Base-by-base conservation (phyloP, 495 filamentous ascomycete species). In the Lasiosphaeriaceae sp. region DNA sequence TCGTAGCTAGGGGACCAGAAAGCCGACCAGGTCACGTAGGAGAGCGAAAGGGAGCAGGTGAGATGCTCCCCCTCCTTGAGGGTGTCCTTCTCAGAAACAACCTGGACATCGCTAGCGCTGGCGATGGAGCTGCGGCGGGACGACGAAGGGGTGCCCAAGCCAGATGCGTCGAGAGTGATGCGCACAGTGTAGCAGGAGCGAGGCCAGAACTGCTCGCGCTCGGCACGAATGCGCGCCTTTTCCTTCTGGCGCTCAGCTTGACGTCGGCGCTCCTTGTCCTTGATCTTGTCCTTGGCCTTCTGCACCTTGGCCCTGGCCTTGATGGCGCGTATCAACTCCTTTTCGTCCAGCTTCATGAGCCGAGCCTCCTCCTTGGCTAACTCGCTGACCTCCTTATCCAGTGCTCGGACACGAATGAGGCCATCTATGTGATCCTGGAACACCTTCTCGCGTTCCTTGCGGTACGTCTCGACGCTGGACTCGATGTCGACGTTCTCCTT, bases 1-100 rank as follows among this genome's bases (percentile, higher is more conserved):
- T 90, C 85, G 64, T 90, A 90, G 35, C 80, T 82, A 9, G 87
- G 83, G 2, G 72, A 71, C 87, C 87, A 89, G 46, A 67, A 83
- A 11, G 85, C 83, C 5, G 78, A 77, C 23, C 75, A 74, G 0
- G 86, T 83, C 55, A 87, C 82, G 60, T 90, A 90, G 9, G 79
- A 85, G 23, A 89, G 65, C 0, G 78, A 76, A 24, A 89, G 64
- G 50, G 73, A 74, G 46, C 82, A 75, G 12, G 70, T 64, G 29
- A 68, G 47, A n/a, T 65, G 48, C 11, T 66, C 59, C 22, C 61
- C 44, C 47, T 52, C 22, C 11, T 56, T 57, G n/a, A 50, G 34
- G 34, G 29, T n/a, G 21, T 52, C 55, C 50, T 58, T 60, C 45
- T 78, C 64, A 20, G 59, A 21, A 1, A 58, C 61, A 14, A 66